Conservation (phyloP, 352 stramenopile genomes). For the Globisporangium abappressorium region DNA sequence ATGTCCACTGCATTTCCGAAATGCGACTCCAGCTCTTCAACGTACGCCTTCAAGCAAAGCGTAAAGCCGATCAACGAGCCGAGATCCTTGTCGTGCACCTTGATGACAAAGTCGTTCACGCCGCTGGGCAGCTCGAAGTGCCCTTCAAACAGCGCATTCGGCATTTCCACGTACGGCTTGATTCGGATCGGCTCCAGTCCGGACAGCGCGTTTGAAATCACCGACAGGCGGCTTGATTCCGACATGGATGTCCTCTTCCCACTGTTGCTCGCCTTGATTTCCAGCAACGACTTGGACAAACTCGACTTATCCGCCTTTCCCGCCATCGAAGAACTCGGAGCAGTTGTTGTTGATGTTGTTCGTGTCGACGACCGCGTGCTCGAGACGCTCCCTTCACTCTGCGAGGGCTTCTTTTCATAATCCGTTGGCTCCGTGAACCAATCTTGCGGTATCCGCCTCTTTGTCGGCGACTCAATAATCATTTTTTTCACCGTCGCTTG, state of each 20-base stretch:
- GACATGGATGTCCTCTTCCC: conserved; percentile 31
- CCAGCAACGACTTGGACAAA: conserved; percentile 41
- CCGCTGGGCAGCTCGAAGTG: conserved; percentile 72
- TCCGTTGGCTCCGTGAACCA: conserved; percentile 61
- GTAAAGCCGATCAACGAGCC: conserved; percentile 82
- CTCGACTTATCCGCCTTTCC: conserved; percentile 35
- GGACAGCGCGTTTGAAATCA: conserved; percentile 25
- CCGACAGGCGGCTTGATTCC: conserved; percentile 35
- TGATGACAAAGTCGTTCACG: conserved; percentile 77
- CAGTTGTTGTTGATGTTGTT: neutral
- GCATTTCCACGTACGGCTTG: conserved; percentile 52
- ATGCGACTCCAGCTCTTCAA: conserved; percentile 63
- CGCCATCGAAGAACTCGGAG: neutral
- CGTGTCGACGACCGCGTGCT: conserved; percentile 33
- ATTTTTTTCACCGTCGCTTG: conserved; percentile 82
- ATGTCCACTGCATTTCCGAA: conserved; percentile 56
- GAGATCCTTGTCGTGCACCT: conserved; percentile 78
- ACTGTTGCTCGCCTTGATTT: conserved; percentile 34
- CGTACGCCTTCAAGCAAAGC: conserved; percentile 69
- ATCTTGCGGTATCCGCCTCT: conserved; percentile 70
- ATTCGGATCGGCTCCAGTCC: conserved; percentile 42
- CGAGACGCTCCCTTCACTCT: conserved; percentile 6
- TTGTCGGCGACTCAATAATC: conserved; percentile 56
- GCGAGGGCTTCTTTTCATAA: conserved; percentile 24
- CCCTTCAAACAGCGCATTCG: conserved; percentile 44